Evolutionary conservation across 2,329 filamentous ascomycete genomes (phyloP), one percentile per base, ranked within the genome.

Genomic region (Pyrenophora graminea): DNA sequence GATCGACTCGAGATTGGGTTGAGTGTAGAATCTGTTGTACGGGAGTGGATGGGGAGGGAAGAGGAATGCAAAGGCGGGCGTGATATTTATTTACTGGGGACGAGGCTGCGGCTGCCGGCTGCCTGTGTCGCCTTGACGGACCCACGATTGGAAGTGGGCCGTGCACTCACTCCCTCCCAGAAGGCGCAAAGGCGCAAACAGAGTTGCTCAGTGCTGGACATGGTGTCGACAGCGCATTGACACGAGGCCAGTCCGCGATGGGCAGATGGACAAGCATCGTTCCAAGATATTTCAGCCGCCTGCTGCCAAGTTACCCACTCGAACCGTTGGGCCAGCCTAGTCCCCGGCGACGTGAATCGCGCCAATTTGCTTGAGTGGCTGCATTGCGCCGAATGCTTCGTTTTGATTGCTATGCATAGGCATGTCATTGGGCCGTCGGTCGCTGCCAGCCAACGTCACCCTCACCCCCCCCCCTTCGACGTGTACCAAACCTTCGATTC

Each of bases 261-360:
- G 51, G 51, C 40, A 53, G 31, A 36, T 31, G 47, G 44, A 56
- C 57, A 58, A 60, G 57, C 57, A 58, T 56, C 49, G 39, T 53
- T 56, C 57, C 57, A 60, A 60, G 57, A 48, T 15, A 53, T 54
- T 39, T 19, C 23, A 41, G 40, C 40, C 31, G 31, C 33, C 18
- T 21, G n/a, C 34, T 45, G 50, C 48, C 51, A 40, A 57, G 45
- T 42, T 45, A 33, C 30, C 34, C 45, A 42, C 27, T 21, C 37
- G 45, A 42, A 39, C 51, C 51, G 51, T 51, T 53, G 39, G 46
- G 36, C 37, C 30, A 44, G 47, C 27, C 48, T 50, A 48, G 38
- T 15, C 46, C 17, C 33, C 23, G 38, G 27, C 2, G 27, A 9
- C 27, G 27, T 30, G 27, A 30, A 30, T 30, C 27, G 10, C 27